These are phyloP conservation scores for Trichoderma koningiopsis DNA, from an alignment of 2,329 filamentous ascomycete genomes.

Conservation along the genomic window DNA sequence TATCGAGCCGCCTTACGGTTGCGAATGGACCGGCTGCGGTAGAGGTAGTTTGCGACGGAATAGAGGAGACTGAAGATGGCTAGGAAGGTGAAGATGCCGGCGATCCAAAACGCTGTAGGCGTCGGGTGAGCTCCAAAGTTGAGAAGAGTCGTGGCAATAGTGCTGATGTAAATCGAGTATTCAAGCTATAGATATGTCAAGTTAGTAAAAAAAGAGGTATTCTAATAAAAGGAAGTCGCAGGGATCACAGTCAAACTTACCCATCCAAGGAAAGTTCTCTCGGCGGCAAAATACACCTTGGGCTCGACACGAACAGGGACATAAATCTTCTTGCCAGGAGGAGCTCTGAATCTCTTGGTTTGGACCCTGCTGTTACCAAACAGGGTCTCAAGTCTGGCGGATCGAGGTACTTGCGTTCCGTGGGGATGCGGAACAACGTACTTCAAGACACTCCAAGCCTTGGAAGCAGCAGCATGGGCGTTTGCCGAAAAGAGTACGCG, in stretches of 20 bases:
- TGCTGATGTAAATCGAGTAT: conserved; percentile 91
- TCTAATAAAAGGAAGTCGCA: not conserved
- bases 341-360: conserved; percentile 67
- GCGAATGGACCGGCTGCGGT: conserved; percentile 83
- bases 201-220: conserved; percentile 28
- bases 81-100: conserved; percentile 79
- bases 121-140: conserved; percentile 71
- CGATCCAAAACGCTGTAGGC: conserved; percentile 64
- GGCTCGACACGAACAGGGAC: conserved; percentile 95
- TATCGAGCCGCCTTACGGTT: conserved; percentile 83
- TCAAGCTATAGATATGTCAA: conserved; percentile 64
- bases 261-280: conserved; percentile 95
- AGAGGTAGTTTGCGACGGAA: conserved; percentile 80
- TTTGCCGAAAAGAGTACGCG: conserved; percentile 57
- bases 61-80: conserved; percentile 81
- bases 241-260: conserved; percentile 48
- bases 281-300: conserved; percentile 95
- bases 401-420: conserved; percentile 58
- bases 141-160: conserved; percentile 79
- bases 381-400: conserved; percentile 55
- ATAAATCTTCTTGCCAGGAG: conserved; percentile 87
- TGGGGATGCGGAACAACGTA: conserved; percentile 58
- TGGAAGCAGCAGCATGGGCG: conserved; percentile 46
- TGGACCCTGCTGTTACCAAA: conserved; percentile 60
- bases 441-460: conserved; percentile 49